Evolutionary conservation across 2,329 filamentous ascomycete species (phyloP).

Genomic region (Trichoderma atroviride): DNA sequence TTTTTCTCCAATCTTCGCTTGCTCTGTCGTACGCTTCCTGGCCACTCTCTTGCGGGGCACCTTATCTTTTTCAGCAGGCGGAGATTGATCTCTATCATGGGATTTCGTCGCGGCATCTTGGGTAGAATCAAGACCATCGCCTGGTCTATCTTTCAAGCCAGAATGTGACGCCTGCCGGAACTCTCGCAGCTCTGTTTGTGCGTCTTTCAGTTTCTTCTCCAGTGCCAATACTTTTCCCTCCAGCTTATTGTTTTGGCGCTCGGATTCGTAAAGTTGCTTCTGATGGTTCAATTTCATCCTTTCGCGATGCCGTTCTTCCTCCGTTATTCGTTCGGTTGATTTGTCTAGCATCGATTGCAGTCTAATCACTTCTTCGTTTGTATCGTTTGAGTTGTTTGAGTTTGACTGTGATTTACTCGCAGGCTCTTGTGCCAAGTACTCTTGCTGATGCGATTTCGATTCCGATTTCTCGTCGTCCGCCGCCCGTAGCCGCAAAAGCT

Average conservation of each 20-base stretch:
- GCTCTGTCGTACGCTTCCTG: slow-evolving; percentile 61
- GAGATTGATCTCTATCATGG: slow-evolving; percentile 43
- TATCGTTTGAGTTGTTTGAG: slow-evolving; percentile 37
- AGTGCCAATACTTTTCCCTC: slow-evolving; percentile 72
- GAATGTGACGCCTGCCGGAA: slow-evolving; percentile 46
- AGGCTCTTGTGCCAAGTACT: slow-evolving; percentile 75
- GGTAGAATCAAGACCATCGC: slow-evolving; percentile 31
- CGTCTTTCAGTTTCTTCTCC: slow-evolving; percentile 68
- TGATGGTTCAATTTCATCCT: slow-evolving; percentile 51
- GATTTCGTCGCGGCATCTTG: slow-evolving; percentile 50
- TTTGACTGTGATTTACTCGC: slow-evolving; percentile 68
- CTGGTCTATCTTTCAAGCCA: slow-evolving; percentile 43
- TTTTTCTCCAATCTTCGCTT: slow-evolving; percentile 71
- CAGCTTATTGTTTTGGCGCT: slow-evolving; percentile 64
- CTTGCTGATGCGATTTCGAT: slow-evolving; percentile 78
- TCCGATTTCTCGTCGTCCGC: slow-evolving; percentile 67
- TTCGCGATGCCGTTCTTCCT: slow-evolving; percentile 51
- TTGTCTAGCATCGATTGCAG: slow-evolving; percentile 42
- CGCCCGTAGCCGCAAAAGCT: slow-evolving; percentile 59
- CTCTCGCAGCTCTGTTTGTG: slow-evolving; percentile 74
- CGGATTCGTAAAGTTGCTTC: slow-evolving; percentile 61
- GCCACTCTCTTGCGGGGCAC: slow-evolving; percentile 45
- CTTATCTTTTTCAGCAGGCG: slow-evolving; percentile 50
- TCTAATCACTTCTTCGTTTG: slow-evolving; percentile 46
- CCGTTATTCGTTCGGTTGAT: slow-evolving; percentile 41